Percentiles rank a stretch among this genome's conserved stretches.
Evolutionary conservation across 257 asterid species (phyloP).

Genomic region (Nicotiana noctiflora): DNA sequence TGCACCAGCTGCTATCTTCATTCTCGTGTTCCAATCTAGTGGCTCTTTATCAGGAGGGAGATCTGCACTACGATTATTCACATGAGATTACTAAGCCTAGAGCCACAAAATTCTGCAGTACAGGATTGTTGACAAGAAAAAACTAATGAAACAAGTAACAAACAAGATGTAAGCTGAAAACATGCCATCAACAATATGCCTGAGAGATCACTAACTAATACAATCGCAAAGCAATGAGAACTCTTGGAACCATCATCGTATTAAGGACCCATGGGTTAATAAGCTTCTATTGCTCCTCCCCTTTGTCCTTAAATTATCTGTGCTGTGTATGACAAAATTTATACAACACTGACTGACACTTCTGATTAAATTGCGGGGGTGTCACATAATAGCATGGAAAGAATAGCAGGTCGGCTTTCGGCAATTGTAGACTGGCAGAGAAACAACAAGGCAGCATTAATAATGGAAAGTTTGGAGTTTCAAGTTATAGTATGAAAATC

Average conservation of each 20-base stretch:
- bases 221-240: neutral
- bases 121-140: neutral
- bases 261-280: neutral
- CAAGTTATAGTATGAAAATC: neutral
- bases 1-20: conserved; percentile 99
- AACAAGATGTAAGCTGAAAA: neutral
- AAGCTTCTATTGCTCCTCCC: neutral
- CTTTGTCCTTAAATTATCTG: neutral
- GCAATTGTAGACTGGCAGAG: neutral
- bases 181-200: neutral
- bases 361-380: neutral
- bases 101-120: neutral
- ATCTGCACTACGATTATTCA: conserved; percentile 36
- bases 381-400: neutral
- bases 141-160: neutral
- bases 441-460: neutral
- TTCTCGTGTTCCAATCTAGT: conserved; percentile 97
- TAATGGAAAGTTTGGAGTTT: neutral
- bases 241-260: neutral
- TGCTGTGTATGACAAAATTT: neutral
- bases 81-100: neutral
- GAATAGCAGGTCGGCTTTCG: neutral
- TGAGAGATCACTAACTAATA: neutral
- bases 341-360: neutral
- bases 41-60: conserved; percentile 82